Base-by-base conservation (phyloP, 2,329 filamentous ascomycete genomes). In the Chrysosporium keratinophilum region DNA sequence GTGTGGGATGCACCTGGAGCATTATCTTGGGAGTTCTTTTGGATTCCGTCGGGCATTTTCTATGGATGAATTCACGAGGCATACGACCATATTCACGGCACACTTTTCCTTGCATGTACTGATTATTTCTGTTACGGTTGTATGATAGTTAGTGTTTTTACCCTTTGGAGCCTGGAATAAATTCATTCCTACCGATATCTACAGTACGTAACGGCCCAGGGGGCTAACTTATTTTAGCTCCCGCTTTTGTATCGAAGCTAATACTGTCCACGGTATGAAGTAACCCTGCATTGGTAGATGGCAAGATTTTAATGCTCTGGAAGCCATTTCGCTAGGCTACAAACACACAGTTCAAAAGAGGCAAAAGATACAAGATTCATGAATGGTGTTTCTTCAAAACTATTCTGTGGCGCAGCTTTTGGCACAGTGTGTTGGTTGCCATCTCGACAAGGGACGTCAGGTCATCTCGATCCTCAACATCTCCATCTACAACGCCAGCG, bases 71-170 rank as follows among this genome's bases (percentile, higher is more conserved):
- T 31, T 42, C 11, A 48, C 37, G 43, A 49, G 14, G 44, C 37
- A 54, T 39, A 54, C 51, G 44, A 35, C 45, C 42, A 50, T 9
- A 15, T 20, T 33, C 33, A 33, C 17, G 37, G 23, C 28, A 42
- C 20, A 12, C 5, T 43, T 15, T 20, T 48, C 23, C 11, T 54
- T 54, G 41, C 41, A 45, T 54, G 44, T 43, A 39, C 28, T 48
- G 40, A 35, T 11, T 35, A 11, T n/a, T n/a, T n/a, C n/a, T n/a
- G n/a, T 10, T 33, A 19, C 15, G 11, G 23, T 41, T 51, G 49
- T 51, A 51, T 51, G 49, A 51, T 51, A 51, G n/a, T 44, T 51
- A 51, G n/a, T 44, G 12, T 51, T 44, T 35, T 34, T 12, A 20
- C 14, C 20, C 14, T 45, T 34, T 37, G 11, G 15, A 40, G 12